phyloP scores from a whole-genome alignment of 805 yeast species.

The Barnettozyma sucrosica region DNA sequence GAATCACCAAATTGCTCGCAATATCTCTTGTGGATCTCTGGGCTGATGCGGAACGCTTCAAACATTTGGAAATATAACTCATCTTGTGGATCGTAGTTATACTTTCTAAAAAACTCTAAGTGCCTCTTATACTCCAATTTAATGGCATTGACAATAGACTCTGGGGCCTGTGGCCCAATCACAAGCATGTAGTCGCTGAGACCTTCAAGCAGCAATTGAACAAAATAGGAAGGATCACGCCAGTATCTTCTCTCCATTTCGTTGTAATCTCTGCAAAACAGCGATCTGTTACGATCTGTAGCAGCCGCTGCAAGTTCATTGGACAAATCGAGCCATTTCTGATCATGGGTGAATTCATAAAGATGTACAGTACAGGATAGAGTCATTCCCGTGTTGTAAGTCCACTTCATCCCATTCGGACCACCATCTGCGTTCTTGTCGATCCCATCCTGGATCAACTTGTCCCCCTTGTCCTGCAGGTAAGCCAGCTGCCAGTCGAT shows the following conservation, averaged over 20 bases:
- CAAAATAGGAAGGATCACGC: slow-evolving; percentile 58
- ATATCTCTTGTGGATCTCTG: slow-evolving; percentile 45
- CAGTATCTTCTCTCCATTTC: slow-evolving; percentile 50
- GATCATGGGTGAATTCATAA: slow-evolving; percentile 44
- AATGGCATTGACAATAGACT: slow-evolving; percentile 27
- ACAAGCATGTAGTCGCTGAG: slow-evolving; percentile 56
- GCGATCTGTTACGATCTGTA: slow-evolving; percentile 46
- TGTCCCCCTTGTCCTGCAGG: slow-evolving; percentile 48
- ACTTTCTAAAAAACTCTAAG: slow-evolving; percentile 50
- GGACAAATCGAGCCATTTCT: slow-evolving; percentile 38
- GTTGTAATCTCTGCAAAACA: slow-evolving; percentile 54
- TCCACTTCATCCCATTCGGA: slow-evolving; percentile 50
- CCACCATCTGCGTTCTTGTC: slow-evolving; percentile 33
- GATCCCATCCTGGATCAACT: slow-evolving; percentile 57
- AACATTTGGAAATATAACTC: slow-evolving; percentile 56
- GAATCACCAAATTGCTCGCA: slow-evolving; percentile 48
- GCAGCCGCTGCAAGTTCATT: slow-evolving; percentile 45
- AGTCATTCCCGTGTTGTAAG: slow-evolving; percentile 65
- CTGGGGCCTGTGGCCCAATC: slow-evolving; percentile 36
- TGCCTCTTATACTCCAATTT: slow-evolving; percentile 45
- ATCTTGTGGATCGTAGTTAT: slow-evolving; percentile 49
- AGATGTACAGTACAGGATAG: slow-evolving; percentile 47
- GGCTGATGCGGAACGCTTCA: slow-evolving; percentile 50
- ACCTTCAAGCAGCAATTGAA: slow-evolving; percentile 61
- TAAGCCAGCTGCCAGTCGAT: slow-evolving; percentile 50